A percentile compares a stretch with the other conserved stretches of the same genome.
Evolutionary conservation across 192 early-diverging fungal genomes (phyloP).

Genomic region (Funneliformis mosseae): DNA sequence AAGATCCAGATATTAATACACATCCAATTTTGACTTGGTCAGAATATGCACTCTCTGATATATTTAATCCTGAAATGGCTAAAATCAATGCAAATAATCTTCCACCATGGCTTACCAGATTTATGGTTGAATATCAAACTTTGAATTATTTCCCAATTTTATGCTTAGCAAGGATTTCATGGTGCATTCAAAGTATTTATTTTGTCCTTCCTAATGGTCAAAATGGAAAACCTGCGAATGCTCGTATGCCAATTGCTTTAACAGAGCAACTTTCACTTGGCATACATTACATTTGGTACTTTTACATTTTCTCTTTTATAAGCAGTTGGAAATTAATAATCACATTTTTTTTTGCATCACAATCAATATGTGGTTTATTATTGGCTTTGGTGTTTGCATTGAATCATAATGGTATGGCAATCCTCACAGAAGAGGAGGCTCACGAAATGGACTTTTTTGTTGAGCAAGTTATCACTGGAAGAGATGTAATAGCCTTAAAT

Average conservation of each 20-base stretch:
- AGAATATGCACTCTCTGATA: conserved; percentile 58
- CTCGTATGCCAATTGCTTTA: conserved; percentile 43
- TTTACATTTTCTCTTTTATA: conserved; percentile 54
- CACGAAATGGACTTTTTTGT: conserved; percentile 73
- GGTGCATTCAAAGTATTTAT: conserved; percentile 67
- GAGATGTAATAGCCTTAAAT: conserved; percentile 65
- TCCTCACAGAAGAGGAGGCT: conserved; percentile 66
- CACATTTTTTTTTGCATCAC: conserved; percentile 63
- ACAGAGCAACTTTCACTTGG: conserved; percentile 59
- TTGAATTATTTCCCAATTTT: conserved; percentile 74
- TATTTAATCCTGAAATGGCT: conserved; percentile 50
- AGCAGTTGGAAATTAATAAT: conserved; percentile 42
- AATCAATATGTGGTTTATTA: conserved; percentile 70
- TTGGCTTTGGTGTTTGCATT: conserved; percentile 76
- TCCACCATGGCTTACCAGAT: conserved; percentile 49
- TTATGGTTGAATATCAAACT: conserved; percentile 65
- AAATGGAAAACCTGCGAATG: conserved; percentile 47
- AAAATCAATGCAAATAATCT: conserved; percentile 51
- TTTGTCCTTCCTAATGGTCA: conserved; percentile 54
- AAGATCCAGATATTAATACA: conserved; percentile 87
- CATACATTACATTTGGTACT: conserved; percentile 72
- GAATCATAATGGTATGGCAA: conserved; percentile 88
- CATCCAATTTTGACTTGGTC: conserved; percentile 80
- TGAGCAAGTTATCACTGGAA: conserved; percentile 76
- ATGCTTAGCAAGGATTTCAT: conserved; percentile 73